These are phyloP conservation scores for Gossypium sturtianum DNA, from an alignment of 345 rosid genomes.

Conservation along the genomic window DNA sequence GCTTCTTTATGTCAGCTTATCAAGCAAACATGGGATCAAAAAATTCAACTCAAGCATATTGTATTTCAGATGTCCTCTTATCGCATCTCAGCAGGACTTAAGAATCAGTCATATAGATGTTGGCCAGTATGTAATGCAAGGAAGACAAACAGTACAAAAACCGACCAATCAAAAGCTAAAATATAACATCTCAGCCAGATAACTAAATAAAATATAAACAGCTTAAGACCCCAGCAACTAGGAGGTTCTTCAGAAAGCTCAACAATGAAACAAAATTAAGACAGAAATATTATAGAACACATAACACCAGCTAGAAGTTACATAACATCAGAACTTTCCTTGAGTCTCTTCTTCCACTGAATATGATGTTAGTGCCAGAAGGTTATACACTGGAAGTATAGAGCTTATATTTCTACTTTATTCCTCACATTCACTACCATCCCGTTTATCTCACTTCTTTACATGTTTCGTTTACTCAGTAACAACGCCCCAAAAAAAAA, in stretches of 20 bases:
- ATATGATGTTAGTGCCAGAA: background rate
- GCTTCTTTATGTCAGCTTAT: background rate
- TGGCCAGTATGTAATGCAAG: background rate
- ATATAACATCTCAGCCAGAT: background rate
- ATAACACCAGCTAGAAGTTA: background rate
- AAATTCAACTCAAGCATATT: background rate
- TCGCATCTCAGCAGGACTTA: background rate
- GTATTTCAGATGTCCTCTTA: background rate
- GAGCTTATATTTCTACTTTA: background rate
- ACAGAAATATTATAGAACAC: background rate
- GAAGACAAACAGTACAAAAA: background rate
- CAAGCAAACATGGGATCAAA: background rate
- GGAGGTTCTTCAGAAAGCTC: background rate
- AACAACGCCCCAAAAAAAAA: no score
- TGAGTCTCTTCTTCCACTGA: background rate
- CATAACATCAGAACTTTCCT: background rate
- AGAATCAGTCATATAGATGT: background rate
- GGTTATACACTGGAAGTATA: background rate
- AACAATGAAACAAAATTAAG: background rate
- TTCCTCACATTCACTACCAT: background rate
- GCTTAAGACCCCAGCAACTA: background rate
- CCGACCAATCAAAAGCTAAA: background rate
- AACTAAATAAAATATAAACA: background rate
- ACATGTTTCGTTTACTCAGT: background rate
- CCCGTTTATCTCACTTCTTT: background rate